Base-by-base conservation (phyloP, 495 filamentous ascomycete species). In the Penicillium desertorum region DNA sequence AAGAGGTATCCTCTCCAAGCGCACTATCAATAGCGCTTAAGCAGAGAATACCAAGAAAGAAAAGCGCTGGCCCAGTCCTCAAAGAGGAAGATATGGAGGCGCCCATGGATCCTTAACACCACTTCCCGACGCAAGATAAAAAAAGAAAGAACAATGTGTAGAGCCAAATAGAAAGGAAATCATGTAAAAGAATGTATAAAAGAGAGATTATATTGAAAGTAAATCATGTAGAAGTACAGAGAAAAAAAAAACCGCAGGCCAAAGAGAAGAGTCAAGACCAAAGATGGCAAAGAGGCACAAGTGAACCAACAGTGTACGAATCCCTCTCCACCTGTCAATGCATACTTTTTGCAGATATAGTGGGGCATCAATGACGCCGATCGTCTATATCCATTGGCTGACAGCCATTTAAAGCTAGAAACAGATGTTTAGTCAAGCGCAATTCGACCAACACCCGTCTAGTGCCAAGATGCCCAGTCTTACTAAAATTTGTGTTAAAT, bases 81-180 rank as follows among this genome's bases (percentile, higher is more conserved):
- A 42, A 42, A 41, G 62, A 60, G 45, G 54, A 58, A 36, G 19
- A 54, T 23, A 59, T 60, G 20, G 48, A 50, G 51, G 62, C 52
- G 56, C 62, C 46, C 69, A 71, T 71, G 51, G 52, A 46, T 58
- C 37, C 50, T 65, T 62, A 43, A 60, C 64, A 67, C 66, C 56
- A 60, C 60, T 44, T 43, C 34, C 37, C 29, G 42, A 44, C 22
- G 20, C 19, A 30, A 49, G 23, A 29, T 23, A 45, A 10, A 23
- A 23, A 23, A 23, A 23, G 1, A 23, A 23, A 56, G 43, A 44
- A 14, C 20, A 44, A 51, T 27, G 45, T 41, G 32, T 41, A 39
- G 25, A 54, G 27, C 12, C 34, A n/a, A 5, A 37, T 4, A n/a
- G 29, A 30, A 30, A 39, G 8, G n/a, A 37, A 5, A 39, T 39